These are phyloP conservation scores for Starmerella scarabaei DNA, from an alignment of 805 yeast genomes.

Conservation along the genomic window DNA sequence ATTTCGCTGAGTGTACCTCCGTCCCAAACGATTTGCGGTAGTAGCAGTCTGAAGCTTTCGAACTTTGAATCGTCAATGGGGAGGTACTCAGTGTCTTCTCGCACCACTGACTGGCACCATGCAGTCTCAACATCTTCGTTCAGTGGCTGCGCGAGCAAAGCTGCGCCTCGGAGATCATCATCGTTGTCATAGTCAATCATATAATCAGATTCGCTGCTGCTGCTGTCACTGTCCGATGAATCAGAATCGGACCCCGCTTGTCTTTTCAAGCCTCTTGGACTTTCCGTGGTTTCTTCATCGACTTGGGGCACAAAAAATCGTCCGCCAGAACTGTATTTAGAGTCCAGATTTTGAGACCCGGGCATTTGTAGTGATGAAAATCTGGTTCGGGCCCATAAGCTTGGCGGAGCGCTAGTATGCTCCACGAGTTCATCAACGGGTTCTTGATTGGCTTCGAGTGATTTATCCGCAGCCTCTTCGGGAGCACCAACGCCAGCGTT, in stretches of 20 bases:
- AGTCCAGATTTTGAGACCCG: conserved; percentile 60
- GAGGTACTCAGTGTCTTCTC: not conserved
- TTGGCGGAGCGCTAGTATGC: not conserved
- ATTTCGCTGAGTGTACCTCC: conserved; percentile 20
- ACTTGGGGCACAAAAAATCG: conserved; percentile 51
- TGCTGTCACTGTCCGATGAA: not conserved
- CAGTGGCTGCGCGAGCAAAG: not conserved
- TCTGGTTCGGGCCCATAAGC: conserved; percentile 44
- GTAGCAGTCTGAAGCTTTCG: conserved; percentile 20
- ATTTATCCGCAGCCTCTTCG: not conserved
- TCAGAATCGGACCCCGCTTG: not conserved
- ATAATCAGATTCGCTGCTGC: not conserved
- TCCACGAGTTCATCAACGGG: not conserved
- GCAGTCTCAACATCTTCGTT: conserved; percentile 1
- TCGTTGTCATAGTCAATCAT: not conserved
- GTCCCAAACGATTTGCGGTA: conserved; percentile 30
- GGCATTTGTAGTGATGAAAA: conserved; percentile 70
- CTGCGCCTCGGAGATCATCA: not conserved
- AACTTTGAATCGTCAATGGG: conserved; percentile 15
- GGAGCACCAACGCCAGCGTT: not conserved
- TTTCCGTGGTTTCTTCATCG: conserved; percentile 13
- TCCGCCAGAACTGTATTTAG: conserved; percentile 82
- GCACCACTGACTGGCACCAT: conserved; percentile 6
- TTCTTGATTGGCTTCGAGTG: no score
- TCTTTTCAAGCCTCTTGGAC: not conserved